phyloP scores from a whole-genome alignment of 2,329 filamentous ascomycete species.

The Colletotrichum destructivum region DNA sequence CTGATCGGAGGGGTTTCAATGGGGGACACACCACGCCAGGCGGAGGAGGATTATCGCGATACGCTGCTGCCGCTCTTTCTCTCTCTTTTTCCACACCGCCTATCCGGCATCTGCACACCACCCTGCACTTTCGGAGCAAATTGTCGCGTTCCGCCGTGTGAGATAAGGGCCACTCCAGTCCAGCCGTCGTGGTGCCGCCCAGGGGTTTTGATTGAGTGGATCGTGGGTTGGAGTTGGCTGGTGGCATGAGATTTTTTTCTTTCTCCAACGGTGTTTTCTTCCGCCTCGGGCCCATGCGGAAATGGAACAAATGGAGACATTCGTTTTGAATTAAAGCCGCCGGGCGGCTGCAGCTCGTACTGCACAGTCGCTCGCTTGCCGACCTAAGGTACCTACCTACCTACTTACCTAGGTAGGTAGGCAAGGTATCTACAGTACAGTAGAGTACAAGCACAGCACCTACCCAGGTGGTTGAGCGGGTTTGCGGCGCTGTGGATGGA shows the following conservation, averaged over 20 bases:
- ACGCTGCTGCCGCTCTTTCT: not conserved
- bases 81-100: slow-evolving; percentile 14
- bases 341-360: slow-evolving; percentile 15
- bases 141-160: slow-evolving; percentile 9
- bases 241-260: slow-evolving; percentile 7
- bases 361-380: slow-evolving; percentile 6
- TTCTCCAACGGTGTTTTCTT: no score
- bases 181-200: not conserved
- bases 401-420: no score
- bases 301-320: not conserved
- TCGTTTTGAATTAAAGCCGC: not conserved
- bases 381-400: no score
- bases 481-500: slow-evolving; percentile 38
- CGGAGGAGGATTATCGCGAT: not conserved
- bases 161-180: slow-evolving; percentile 5
- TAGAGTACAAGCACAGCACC: no score
- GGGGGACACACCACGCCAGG: not conserved
- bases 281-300: not conserved
- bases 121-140: slow-evolving; percentile 14
- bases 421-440: no score
- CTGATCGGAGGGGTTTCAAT: not conserved
- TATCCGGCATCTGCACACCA: not conserved
- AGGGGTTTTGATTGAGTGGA: slow-evolving; percentile 3
- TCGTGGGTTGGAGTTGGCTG: not conserved
- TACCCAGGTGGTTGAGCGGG: slow-evolving; percentile 6